Base-by-base conservation (phyloP, 805 yeast species). In the Zygosaccharomyces bailii region DNA sequence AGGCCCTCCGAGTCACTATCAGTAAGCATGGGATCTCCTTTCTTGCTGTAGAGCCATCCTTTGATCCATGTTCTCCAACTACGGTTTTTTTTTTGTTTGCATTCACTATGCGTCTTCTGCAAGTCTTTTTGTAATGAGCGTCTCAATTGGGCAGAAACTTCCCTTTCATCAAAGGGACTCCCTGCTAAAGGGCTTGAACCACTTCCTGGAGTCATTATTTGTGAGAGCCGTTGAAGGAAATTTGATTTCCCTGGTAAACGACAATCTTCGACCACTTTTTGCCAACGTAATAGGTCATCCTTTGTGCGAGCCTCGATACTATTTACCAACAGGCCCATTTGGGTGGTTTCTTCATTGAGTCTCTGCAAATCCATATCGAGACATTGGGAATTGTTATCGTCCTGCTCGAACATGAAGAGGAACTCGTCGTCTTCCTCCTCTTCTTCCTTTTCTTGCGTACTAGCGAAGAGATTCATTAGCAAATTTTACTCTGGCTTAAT, bases 331-430 rank as follows among this genome's bases (percentile, higher is more conserved):
- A 31, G 19, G 16, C 40, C 42, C 34, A 31, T n/a, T n/a, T 42
- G 48, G 10, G 27, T 21, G 10, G 40, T 41, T 23, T 40, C 40
- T 11, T 34, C 40, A 18, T 34, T 34, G n/a, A 30, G 36, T 21
- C 37, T 17, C 13, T 34, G 32, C 21, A 41, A 10, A 6, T 32
- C 38, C n/a, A 27, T 9, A n/a, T 34, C 42, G 31, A 34, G 33
- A 4, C 13, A 36, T 20, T 35, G 14, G 8, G 36, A 24, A 17
- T 14, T 36, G 11, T 14, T 36, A 24, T 31, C 23, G 24, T 43
- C 45, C 10, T 43, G 45, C 31, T 43, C 45, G 33, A 43, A 43
- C 42, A 43, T 23, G 21, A 42, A 42, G 34, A 42, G 17, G 27
- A 36, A 43, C n/a, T 43, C 45, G 17, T 42, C 45, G 13, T 42